A percentile compares a stretch with the other conserved stretches of the same genome.
phyloP scores from a whole-genome alignment of 495 filamentous ascomycete genomes.

The Massariosphaeria phaeospora region DNA sequence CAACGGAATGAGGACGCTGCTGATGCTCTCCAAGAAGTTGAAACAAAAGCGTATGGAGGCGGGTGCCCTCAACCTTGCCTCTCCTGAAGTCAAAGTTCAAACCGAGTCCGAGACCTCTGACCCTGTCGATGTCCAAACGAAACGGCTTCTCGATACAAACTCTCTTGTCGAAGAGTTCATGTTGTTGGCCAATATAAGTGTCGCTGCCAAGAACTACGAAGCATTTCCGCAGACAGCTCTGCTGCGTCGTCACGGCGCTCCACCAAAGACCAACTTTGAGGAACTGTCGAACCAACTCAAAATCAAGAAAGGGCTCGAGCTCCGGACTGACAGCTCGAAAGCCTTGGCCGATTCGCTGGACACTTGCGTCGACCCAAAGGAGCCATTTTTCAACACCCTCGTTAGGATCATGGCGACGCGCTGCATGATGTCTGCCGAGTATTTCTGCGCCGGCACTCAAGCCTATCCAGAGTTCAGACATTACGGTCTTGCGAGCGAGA shows the following conservation, averaged over 20 bases:
- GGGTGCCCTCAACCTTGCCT: slow-evolving; percentile 89
- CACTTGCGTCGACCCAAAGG: slow-evolving; percentile 67
- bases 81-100: slow-evolving; percentile 90
- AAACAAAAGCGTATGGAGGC: slow-evolving; percentile 93
- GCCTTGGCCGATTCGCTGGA: slow-evolving; percentile 89
- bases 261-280: slow-evolving; percentile 93
- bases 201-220: slow-evolving; percentile 79
- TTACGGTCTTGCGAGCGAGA: slow-evolving; percentile 90
- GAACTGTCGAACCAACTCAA: slow-evolving; percentile 83
- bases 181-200: slow-evolving; percentile 94
- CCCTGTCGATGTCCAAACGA: slow-evolving; percentile 93
- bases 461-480: slow-evolving; percentile 91
- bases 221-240: slow-evolving; percentile 93
- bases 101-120: slow-evolving; percentile 92
- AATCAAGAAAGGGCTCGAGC: slow-evolving; percentile 71
- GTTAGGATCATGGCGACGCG: slow-evolving; percentile 94
- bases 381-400: slow-evolving; percentile 98
- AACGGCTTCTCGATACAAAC: slow-evolving; percentile 89
- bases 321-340: slow-evolving; percentile 78
- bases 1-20: slow-evolving; percentile 77
- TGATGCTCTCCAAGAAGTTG: slow-evolving; percentile 90
- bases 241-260: slow-evolving; percentile 83
- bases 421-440: slow-evolving; percentile 99
- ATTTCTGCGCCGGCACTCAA: slow-evolving; percentile 91
- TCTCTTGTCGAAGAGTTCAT: slow-evolving; percentile 98